Conservation (phyloP, 345 rosid species). For the Populus nigra region DNA sequence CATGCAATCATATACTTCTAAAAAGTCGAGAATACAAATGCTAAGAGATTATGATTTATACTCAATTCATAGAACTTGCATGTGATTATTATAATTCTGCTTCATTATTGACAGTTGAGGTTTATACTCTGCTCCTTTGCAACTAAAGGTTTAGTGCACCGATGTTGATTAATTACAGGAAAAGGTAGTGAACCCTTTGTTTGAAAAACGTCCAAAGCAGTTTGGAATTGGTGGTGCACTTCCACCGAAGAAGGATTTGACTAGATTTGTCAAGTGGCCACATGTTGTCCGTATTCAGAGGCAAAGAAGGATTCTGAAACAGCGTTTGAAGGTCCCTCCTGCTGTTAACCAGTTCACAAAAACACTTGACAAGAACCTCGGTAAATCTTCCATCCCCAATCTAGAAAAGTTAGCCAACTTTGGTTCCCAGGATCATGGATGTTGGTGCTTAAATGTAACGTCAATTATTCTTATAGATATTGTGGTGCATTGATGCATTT, state of each 20-base stretch:
- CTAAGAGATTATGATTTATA: neutral
- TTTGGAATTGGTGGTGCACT: slow-evolving; percentile 86
- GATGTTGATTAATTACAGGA: slow-evolving; percentile 32
- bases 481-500: neutral
- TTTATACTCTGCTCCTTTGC: neutral
- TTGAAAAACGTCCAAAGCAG: slow-evolving; percentile 81
- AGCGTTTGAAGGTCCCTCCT: slow-evolving; percentile 87
- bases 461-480: no score
- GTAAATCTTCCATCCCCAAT: slow-evolving; percentile 22
- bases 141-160: neutral
- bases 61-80: neutral
- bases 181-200: slow-evolving; percentile 64
- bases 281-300: slow-evolving; percentile 69
- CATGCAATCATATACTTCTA: neutral
- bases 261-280: slow-evolving; percentile 72
- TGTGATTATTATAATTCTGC: neutral
- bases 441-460: neutral
- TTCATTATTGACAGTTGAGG: neutral
- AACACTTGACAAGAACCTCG: slow-evolving; percentile 85
- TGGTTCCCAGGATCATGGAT: neutral
- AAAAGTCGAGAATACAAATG: neutral
- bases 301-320: slow-evolving; percentile 75
- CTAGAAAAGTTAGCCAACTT: neutral
- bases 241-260: slow-evolving; percentile 82
- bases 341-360: slow-evolving; percentile 85